Percentiles rank a stretch among this genome's conserved stretches.
Evolutionary conservation across 768 basidiomycete species (phyloP).

Genomic region (Calocera viscosa): DNA sequence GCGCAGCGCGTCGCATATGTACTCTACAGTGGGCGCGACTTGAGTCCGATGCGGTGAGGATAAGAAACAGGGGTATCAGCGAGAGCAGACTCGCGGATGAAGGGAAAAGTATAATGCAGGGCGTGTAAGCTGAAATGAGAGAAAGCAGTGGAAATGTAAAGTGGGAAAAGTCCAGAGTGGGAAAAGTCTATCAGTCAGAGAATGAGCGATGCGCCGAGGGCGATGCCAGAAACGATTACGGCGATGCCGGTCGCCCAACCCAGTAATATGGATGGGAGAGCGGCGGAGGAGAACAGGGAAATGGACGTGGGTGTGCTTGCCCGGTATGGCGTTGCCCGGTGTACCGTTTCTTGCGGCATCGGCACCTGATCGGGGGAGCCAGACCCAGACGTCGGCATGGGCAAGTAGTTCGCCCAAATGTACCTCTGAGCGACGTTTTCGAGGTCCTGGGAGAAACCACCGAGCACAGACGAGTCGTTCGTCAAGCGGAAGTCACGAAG

Average conservation of each 20-base stretch:
- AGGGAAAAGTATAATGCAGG: neutral
- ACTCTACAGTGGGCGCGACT: neutral
- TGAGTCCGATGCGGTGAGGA: neutral
- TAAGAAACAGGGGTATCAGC: neutral
- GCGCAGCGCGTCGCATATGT: neutral
- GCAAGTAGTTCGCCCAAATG: constrained; percentile 18
- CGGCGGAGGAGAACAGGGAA: constrained; percentile 4
- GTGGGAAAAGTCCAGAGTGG: neutral
- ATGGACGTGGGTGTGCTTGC: neutral
- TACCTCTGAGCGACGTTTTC: constrained; percentile 15
- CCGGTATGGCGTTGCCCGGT: neutral
- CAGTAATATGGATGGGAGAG: neutral
- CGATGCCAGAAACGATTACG: neutral
- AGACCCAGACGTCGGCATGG: constrained; percentile 16
- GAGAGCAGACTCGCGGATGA: neutral
- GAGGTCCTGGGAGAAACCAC: constrained; percentile 17
- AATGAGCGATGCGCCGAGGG: neutral
- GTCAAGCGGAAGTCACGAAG: constrained; percentile 17
- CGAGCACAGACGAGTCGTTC: constrained; percentile 18
- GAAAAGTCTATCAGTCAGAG: neutral
- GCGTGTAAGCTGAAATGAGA: neutral
- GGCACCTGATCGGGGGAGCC: neutral
- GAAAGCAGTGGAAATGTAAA: neutral
- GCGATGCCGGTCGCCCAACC: neutral
- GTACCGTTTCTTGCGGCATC: constrained; percentile 5